A percentile compares a stretch with the other conserved stretches of the same genome.
phyloP scores from a whole-genome alignment of 2,329 filamentous ascomycete genomes.

The Ophiostoma himal-ulmi region DNA sequence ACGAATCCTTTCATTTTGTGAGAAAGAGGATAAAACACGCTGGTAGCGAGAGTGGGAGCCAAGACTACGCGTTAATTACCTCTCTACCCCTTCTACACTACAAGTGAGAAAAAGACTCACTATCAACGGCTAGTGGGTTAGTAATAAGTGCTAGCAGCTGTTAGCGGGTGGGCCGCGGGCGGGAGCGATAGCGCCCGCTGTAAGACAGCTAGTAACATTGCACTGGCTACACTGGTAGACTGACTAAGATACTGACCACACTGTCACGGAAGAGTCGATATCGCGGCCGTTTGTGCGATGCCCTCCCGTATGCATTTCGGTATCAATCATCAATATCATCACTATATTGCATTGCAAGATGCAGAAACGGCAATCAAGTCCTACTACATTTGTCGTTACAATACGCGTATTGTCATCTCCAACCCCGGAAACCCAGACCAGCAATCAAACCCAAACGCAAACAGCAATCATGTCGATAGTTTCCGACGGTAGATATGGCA shows the following conservation, averaged over 20 bases:
- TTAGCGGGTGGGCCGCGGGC: constrained; percentile 7
- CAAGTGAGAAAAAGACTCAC: not conserved
- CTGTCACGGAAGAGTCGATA: not conserved
- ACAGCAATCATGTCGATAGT: not conserved
- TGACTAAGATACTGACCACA: not conserved
- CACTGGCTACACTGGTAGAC: not conserved
- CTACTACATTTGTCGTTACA: no score
- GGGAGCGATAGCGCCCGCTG: constrained; percentile 12
- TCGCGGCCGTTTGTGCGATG: not conserved
- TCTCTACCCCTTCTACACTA: not conserved
- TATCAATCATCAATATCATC: not conserved
- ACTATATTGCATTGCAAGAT: no score
- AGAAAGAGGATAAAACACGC: not conserved
- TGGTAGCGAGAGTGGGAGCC: not conserved
- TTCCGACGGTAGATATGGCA: not conserved
- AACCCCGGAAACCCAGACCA: not conserved
- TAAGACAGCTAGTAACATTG: not conserved
- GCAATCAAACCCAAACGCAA: not conserved
- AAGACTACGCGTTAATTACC: not conserved
- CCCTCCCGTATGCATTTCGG: no score
- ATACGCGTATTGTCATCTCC: no score
- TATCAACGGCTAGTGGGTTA: not conserved
- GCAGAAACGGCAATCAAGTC: no score
- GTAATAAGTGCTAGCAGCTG: not conserved
- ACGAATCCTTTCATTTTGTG: not conserved